Evolutionary conservation across 2,329 filamentous ascomycete species (phyloP), one percentile per base, ranked within the genome.

Genomic region (Cladorrhinum sp.): DNA sequence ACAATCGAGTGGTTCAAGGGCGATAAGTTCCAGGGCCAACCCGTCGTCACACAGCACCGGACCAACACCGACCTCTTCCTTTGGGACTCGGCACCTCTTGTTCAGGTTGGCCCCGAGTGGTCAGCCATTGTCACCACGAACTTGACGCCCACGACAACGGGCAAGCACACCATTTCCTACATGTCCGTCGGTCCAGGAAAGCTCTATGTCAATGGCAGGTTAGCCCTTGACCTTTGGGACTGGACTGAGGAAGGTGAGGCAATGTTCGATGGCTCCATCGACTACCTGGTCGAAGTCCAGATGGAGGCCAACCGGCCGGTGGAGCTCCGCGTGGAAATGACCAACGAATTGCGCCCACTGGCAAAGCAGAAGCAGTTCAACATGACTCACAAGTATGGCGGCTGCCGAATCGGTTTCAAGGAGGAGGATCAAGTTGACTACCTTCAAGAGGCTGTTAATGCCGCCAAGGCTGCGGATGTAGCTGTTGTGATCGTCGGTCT

Each of bases 401-500:
- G 88, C 2, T 89, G 87, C 67, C 83, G 88, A 2, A 86, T 91
- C 55, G 88, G 88, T 0, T 90, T 89, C 71, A 86, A 88, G 70
- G 83, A 89, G 67, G 81, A 87, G 65, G 84, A 87, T 65, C 82
- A 83, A 67, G 70, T 82, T 28, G 80, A 86, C 66, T 83, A 84
- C 64, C 77, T 90, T n/a, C 80, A 86, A 64, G 80, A 89, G 69
- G 88, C 88, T 0, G 82, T 88, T 3, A 79, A 84, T 20, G 78
- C 80, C 1, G 88, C 88, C 8, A 82, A 77, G 63, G 78, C 79
- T 2, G 84, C 86, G 0, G 87, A 91, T 68, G 84, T 89, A 14
- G 88, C 87, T 2, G 76, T 91, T 6, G 80, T 91, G 1, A 81
- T 90, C 54, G 83, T 89, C 9, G 88, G 88, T 1, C 78, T 91